Base-by-base conservation (phyloP, 2,329 filamentous ascomycete genomes). In the Echinosphaeria canescens region DNA sequence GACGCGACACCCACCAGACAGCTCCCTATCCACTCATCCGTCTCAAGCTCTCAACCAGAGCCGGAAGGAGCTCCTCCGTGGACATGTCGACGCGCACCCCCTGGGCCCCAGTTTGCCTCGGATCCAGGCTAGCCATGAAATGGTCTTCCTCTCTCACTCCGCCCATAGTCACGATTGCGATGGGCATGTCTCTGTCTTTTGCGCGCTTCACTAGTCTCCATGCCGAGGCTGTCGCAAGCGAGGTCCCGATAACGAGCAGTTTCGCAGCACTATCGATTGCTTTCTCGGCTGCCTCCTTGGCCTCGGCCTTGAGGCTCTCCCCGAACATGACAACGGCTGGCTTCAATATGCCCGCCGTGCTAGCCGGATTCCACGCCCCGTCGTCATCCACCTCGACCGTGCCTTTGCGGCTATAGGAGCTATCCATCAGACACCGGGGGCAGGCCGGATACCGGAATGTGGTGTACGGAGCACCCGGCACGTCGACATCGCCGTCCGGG, bases 291-390 rank as follows among this genome's bases (percentile, higher is more conserved):
- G 69, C 70, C 2, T 53, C 47, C 46, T 90, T 93, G 19, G 84
- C 71, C 2, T 50, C 40, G 2, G 51, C 47, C 0, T 65, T 56
- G 26, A 95, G 91, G 31, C 69, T 84, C 49, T 95, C 88, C 11
- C 88, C 88, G 45, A 95, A 95, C 81, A 95, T 93, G 38, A 84
- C 72, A 3, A 98, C 84, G 1, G 79, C 79, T 4, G 88, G 88
- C 43, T 95, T 95, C 29, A 98, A 47, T 20, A 95, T 68, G 3
- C 85, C 88, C 0, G 70, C 79, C 3, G 62, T 69, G 36, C 68
- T 72, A 0, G 52, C 51, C 5, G 58, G 38, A 22, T 56, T 50
- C 79, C 75, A 90, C 1, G 82, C 85, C 0, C 85, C 85, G 28
- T 93, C 81, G 2, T 42, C 38, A 39, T 93, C 85, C 10, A 76